These are phyloP conservation scores for Bryopsis sp. DNA, from an alignment of 139 green algal genomes.

Conservation along the genomic window DNA sequence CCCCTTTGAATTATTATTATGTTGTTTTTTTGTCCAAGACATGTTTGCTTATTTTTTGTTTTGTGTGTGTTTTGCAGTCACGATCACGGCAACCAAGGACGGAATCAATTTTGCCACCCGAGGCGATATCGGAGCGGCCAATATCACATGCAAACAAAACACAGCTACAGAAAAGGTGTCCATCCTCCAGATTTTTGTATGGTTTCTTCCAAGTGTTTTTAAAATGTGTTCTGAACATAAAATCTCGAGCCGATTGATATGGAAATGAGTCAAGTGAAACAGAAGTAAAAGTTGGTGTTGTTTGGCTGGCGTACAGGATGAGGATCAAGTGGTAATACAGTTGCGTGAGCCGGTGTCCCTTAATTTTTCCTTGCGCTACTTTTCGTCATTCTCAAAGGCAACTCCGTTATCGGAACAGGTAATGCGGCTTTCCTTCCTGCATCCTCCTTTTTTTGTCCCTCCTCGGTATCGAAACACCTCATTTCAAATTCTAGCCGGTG, in stretches of 20 bases:
- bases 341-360: conserved; percentile 87
- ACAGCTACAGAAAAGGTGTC: conserved; percentile 46
- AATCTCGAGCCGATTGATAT: not conserved
- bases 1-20: not conserved
- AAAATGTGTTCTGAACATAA: conserved; percentile 3
- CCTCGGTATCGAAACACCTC: too few species aligned
- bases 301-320: conserved; percentile 46
- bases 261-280: too few species aligned
- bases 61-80: conserved; percentile 32
- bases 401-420: conserved; percentile 33
- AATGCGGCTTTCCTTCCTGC: too few species aligned
- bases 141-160: conserved; percentile 82
- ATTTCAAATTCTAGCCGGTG: too few species aligned
- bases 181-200: not conserved
- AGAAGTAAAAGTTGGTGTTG: too few species aligned
- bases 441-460: too few species aligned
- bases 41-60: not conserved
- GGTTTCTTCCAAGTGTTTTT: not conserved
- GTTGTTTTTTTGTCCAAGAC: not conserved
- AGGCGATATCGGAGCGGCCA: conserved; percentile 92
- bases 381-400: conserved; percentile 96
- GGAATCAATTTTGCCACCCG: conserved; percentile 92
- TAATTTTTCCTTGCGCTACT: conserved; percentile 95
- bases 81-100: conserved; percentile 92
- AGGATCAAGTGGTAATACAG: conserved; percentile 83